These are phyloP conservation scores for Leishmania amazonensis DNA, from an alignment of 208 protist species.

Conservation along the genomic window DNA sequence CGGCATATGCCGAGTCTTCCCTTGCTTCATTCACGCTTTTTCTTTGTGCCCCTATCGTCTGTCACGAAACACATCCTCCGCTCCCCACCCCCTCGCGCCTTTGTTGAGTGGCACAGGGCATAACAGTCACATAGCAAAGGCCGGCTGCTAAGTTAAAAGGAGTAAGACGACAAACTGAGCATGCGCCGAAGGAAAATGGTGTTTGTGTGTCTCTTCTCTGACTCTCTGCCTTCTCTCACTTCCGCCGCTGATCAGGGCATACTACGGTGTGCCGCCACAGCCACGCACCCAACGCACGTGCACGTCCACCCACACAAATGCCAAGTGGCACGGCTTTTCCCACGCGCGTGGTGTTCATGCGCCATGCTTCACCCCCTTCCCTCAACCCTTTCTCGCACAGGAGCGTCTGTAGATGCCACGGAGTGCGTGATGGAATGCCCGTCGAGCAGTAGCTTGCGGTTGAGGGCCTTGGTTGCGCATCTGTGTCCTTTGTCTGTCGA, in stretches of 20 bases:
- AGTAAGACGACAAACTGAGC: neutral
- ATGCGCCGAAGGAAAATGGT: neutral
- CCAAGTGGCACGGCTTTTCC: neutral
- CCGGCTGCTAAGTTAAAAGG: neutral
- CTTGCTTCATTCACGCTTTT: neutral
- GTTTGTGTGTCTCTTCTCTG: no score
- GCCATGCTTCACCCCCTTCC: neutral
- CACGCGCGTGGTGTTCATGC: neutral
- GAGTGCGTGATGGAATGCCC: neutral
- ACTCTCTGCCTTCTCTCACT: neutral
- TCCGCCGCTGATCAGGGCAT: neutral
- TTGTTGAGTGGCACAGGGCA: neutral
- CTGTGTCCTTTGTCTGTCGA: neutral
- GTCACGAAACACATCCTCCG: neutral
- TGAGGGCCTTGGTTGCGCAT: neutral
- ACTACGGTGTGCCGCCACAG: neutral
- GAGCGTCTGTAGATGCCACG: neutral
- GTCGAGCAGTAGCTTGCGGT: neutral
- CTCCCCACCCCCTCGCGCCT: neutral
- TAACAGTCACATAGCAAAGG: neutral
- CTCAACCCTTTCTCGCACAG: neutral
- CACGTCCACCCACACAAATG: neutral
- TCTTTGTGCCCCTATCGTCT: neutral
- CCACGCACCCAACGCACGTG: neutral
- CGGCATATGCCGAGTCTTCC: neutral